phyloP scores from a whole-genome alignment of 2,329 filamentous ascomycete species.

The Domatiomyces catenatus region DNA sequence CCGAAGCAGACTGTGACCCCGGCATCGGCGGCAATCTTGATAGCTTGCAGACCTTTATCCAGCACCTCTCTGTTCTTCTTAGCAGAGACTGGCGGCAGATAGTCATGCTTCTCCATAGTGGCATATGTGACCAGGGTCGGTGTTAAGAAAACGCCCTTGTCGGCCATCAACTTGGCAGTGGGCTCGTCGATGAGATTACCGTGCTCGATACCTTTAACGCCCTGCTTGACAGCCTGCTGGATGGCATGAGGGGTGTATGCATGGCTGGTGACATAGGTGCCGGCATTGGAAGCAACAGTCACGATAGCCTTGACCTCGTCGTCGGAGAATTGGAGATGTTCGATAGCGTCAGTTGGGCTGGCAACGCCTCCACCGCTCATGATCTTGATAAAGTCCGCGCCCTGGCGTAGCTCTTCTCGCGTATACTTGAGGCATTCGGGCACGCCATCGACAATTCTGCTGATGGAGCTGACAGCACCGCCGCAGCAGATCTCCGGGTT shows the following conservation, averaged over 20 bases:
- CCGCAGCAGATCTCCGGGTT: constrained; percentile 27
- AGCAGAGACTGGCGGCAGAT: constrained; percentile 30
- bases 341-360: constrained; percentile 39
- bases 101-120: constrained; percentile 22
- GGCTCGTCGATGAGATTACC: constrained; percentile 31
- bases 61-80: constrained; percentile 40
- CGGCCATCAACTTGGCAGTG: constrained; percentile 37
- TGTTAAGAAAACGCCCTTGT: constrained; percentile 35
- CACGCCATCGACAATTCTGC: constrained; percentile 38
- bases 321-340: constrained; percentile 41
- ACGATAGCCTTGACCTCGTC: constrained; percentile 42
- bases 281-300: constrained; percentile 34
- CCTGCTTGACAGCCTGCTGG: constrained; percentile 40
- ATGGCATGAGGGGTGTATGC: constrained; percentile 43
- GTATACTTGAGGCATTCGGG: constrained; percentile 38
- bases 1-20: constrained; percentile 44
- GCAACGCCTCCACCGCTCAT: constrained; percentile 45
- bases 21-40: constrained; percentile 36
- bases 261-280: constrained; percentile 43
- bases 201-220: constrained; percentile 43
- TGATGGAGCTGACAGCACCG: constrained; percentile 28
- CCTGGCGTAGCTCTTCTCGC: constrained; percentile 40
- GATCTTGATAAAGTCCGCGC: constrained; percentile 48
- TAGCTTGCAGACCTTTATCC: constrained; percentile 29
- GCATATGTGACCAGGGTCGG: constrained; percentile 38